Conservation (phyloP, 1,284 basidiomycete species). For the Caloboletus firmus region DNA sequence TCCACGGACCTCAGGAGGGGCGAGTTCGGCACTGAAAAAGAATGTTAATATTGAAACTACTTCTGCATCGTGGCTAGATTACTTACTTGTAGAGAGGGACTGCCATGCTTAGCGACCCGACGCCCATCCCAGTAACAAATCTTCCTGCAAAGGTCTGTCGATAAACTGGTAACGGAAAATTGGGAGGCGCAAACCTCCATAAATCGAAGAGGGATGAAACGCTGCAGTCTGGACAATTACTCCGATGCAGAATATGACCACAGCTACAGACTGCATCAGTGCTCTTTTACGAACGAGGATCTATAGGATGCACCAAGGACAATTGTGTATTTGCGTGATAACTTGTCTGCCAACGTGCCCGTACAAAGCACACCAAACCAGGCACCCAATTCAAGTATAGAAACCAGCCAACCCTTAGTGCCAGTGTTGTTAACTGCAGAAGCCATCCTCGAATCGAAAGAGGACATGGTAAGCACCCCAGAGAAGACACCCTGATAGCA, state of each 20-base stretch:
- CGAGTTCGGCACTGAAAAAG: slow-evolving; percentile 56
- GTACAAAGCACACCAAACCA: slow-evolving; percentile 72
- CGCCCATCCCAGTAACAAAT: slow-evolving; percentile 74
- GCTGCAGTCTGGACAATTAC: slow-evolving; percentile 68
- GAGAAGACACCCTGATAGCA: slow-evolving; percentile 65
- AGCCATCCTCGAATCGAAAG: slow-evolving; percentile 56
- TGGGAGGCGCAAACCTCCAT: slow-evolving; percentile 47
- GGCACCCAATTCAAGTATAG: slow-evolving; percentile 69
- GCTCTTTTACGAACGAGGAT: not conserved
- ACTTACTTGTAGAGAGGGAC: slow-evolving; percentile 74
- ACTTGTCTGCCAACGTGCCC: slow-evolving; percentile 67
- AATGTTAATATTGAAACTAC: slow-evolving; percentile 1
- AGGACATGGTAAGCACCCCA: slow-evolving; percentile 62
- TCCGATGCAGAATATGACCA: slow-evolving; percentile 65
- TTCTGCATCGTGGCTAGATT: not conserved
- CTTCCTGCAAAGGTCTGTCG: slow-evolving; percentile 45
- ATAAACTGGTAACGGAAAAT: not conserved
- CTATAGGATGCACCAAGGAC: slow-evolving; percentile 48
- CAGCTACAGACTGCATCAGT: slow-evolving; percentile 42
- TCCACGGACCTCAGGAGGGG: slow-evolving; percentile 81
- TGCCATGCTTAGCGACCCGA: slow-evolving; percentile 73
- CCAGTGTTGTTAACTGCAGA: slow-evolving; percentile 49
- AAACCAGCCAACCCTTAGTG: slow-evolving; percentile 67
- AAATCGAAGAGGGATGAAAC: slow-evolving; percentile 57
- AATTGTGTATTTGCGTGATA: slow-evolving; percentile 72